Base-by-base conservation (phyloP, 2,329 filamentous ascomycete species). In the Curvularia eragrostidis region DNA sequence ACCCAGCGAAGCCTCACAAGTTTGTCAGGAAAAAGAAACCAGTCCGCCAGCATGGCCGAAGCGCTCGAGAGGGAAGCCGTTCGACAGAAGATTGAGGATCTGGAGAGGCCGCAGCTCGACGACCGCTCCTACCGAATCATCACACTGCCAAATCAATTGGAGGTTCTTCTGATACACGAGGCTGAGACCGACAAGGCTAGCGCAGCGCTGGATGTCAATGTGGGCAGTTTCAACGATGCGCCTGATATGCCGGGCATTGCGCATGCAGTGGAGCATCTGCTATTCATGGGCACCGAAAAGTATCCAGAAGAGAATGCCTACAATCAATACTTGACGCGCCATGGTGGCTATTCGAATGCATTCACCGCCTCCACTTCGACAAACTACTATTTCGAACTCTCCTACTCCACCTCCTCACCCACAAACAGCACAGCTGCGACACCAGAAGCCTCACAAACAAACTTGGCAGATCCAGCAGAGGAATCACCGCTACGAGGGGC, bases 271-370 rank as follows among this genome's bases (percentile, higher is more conserved):
- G 94, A 98, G 82, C 94, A 97, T 84, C 81, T 97, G 64, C 82
- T 99, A 23, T 99, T 99, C 81, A 98, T 99, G 95, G 95, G 95
- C 48, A 99, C 95, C 7, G 90, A 97, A 78, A 99, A 98, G 83
- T 99, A 95, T 72, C 95, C 95, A 0, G 64, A 69, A 41, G 67
- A 70, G 56, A 86, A 99, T 77, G 94, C 91, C 64, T 99, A 99
- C 82, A 92, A 91, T 71, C 89, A 94, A 74, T 99, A 96, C 76
- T 86, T 99, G 52, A 91, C 93, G 50, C 85, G 91, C 58, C 90
- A 97, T 76, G 96, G 93, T 9, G 95, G 95, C 54, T 88, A 89
- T 72, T 97, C 93, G 26, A 99, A 99, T 76, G 95, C 95, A 54
- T 98, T 96, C 77, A 99, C 95, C 1, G 93, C 90, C 15, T 84